These are phyloP conservation scores for Pseudonectria buxi DNA, from an alignment of 2,329 filamentous ascomycete species.

Conservation along the genomic window DNA sequence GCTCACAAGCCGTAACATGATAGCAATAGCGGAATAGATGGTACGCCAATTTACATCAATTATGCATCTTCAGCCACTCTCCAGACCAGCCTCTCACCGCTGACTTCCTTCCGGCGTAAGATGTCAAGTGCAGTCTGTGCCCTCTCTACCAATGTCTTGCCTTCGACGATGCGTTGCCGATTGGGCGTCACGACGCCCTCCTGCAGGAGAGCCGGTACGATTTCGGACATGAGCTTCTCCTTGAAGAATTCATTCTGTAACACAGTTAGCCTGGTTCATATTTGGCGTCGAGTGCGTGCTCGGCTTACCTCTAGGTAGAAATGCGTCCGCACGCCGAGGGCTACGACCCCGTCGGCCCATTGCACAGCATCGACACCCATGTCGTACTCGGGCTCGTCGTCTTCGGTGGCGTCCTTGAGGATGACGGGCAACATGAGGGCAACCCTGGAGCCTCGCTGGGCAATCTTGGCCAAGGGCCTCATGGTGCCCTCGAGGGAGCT, in stretches of 20 bases:
- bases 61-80: conserved; percentile 14
- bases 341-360: conserved; percentile 47
- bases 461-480: conserved; percentile 43
- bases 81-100: conserved; percentile 37
- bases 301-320: conserved; percentile 20
- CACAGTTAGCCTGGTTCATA: conserved; percentile 4
- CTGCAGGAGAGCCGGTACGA: conserved; percentile 43
- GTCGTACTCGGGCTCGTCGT: conserved; percentile 43
- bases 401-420: conserved; percentile 42
- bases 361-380: conserved; percentile 41
- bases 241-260: conserved; percentile 48
- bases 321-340: conserved; percentile 42
- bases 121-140: conserved; percentile 31
- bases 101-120: conserved; percentile 30
- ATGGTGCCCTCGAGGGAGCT: conserved; percentile 42
- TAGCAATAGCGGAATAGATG: neutral
- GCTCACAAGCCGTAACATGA: no score
- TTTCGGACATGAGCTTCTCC: conserved; percentile 46
- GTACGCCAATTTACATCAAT: neutral
- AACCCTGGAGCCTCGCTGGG: conserved; percentile 41
- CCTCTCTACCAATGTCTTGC: conserved; percentile 30
- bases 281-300: neutral
- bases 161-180: conserved; percentile 35
- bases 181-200: conserved; percentile 35
- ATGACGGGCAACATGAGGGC: conserved; percentile 57